Conservation (phyloP, 2,329 filamentous ascomycete genomes). For the Keithomyces neogunnii region DNA sequence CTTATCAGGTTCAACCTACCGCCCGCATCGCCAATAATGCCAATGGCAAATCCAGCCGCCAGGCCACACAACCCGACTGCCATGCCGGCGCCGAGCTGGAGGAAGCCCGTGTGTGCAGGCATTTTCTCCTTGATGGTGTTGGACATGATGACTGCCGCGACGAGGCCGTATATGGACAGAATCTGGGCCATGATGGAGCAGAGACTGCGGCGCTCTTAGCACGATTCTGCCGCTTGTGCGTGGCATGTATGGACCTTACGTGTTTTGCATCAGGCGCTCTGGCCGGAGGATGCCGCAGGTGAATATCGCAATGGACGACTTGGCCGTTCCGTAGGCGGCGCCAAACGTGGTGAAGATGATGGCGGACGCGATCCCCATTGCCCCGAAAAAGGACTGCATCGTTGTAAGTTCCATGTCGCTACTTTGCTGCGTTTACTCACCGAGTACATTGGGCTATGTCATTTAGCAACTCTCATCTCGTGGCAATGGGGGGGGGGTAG, state of each 20-base stretch:
- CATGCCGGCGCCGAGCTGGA: conserved; percentile 35
- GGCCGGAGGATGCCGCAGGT: conserved; percentile 34
- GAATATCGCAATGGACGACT: conserved; percentile 35
- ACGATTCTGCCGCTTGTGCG: too few relatives aligned
- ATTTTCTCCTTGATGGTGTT: conserved; percentile 30
- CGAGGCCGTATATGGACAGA: conserved; percentile 38
- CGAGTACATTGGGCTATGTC: conserved; percentile 33
- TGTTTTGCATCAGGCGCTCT: conserved; percentile 32
- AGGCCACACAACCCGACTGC: conserved; percentile 35
- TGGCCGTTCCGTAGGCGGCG: conserved; percentile 35
- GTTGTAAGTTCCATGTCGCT: neutral
- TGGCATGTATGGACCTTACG: neutral
- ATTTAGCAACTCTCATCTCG: conserved; percentile 1
- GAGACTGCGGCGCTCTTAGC: conserved; percentile 14
- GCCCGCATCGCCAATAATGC: conserved; percentile 37
- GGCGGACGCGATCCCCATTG: conserved; percentile 32
- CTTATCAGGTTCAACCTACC: conserved; percentile 18
- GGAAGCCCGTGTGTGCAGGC: conserved; percentile 32
- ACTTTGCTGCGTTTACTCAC: conserved; percentile 20
- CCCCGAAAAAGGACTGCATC: conserved; percentile 33
- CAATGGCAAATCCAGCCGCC: conserved; percentile 37
- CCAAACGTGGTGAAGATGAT: conserved; percentile 45
- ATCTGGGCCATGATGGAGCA: conserved; percentile 40
- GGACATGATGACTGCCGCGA: conserved; percentile 36
- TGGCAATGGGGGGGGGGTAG: neutral